phyloP scores from a whole-genome alignment of 2,329 filamentous ascomycete species.

The Scleromitrula shiraiana region DNA sequence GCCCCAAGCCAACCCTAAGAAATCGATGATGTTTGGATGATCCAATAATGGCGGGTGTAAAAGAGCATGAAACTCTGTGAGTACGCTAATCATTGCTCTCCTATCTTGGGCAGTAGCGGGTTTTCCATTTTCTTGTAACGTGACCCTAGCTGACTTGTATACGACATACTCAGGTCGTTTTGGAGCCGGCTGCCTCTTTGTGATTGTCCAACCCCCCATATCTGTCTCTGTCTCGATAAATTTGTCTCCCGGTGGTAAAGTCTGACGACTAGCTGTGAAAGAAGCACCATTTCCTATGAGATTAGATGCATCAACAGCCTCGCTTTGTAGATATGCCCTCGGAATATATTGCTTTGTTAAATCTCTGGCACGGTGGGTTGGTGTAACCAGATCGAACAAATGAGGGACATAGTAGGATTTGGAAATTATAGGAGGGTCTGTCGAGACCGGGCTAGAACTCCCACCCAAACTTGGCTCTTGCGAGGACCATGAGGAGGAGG shows the following conservation, averaged over 20 bases:
- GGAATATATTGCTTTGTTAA: neutral
- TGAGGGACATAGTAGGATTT: neutral
- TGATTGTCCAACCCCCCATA: neutral
- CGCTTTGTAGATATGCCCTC: neutral
- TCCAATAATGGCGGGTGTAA: neutral
- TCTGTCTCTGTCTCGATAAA: neutral
- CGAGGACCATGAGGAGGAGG: neutral
- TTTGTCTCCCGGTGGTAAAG: neutral
- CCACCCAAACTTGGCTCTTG: neutral
- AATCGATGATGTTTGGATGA: slow-evolving; percentile 2
- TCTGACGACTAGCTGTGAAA: neutral
- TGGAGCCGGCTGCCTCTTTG: neutral
- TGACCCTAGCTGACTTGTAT: neutral
- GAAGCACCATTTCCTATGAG: slow-evolving; percentile 1
- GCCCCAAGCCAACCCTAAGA: slow-evolving; percentile 1
- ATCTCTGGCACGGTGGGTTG: neutral
- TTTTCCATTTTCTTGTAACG: neutral
- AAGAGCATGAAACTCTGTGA: slow-evolving; percentile 2
- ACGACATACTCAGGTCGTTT: neutral
- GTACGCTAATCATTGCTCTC: neutral
- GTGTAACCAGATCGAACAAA: neutral
- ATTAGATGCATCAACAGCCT: neutral
- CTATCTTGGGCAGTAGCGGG: neutral
- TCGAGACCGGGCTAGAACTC: neutral
- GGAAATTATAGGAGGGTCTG: neutral